phyloP scores from a whole-genome alignment of 805 yeast species.

The fission yeast (Schizosaccharomyces pombe) region DNA sequence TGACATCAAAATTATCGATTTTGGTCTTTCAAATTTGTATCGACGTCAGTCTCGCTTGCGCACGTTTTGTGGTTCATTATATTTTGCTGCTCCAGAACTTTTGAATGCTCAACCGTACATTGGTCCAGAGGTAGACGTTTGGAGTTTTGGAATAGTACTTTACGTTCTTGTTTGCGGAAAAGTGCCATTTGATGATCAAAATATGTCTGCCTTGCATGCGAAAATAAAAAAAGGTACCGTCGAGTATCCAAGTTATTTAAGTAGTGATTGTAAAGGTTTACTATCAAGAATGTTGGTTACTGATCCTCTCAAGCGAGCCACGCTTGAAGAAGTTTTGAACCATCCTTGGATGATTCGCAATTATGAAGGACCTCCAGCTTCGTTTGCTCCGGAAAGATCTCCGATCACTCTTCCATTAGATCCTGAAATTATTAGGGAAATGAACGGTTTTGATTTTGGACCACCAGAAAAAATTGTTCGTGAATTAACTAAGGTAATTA shows the following conservation, averaged over 20 bases:
- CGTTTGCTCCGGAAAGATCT: slow-evolving; percentile 49
- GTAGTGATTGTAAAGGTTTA: slow-evolving; percentile 51
- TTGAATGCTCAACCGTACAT: slow-evolving; percentile 74
- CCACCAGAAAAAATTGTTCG: slow-evolving; percentile 32
- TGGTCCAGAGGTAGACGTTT: slow-evolving; percentile 94
- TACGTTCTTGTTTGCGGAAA: slow-evolving; percentile 92
- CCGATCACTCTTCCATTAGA: slow-evolving; percentile 57
- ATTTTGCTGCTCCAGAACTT: slow-evolving; percentile 96
- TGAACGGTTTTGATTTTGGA: slow-evolving; percentile 61
- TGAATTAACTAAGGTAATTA: slow-evolving; percentile 33
- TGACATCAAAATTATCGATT: slow-evolving; percentile 85
- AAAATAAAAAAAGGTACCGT: slow-evolving; percentile 81
- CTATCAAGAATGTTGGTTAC: slow-evolving; percentile 80
- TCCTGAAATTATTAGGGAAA: slow-evolving; percentile 41
- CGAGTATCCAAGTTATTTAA: slow-evolving; percentile 66
- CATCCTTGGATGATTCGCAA: slow-evolving; percentile 95
- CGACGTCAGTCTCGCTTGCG: slow-evolving; percentile 48
- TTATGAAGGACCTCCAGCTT: slow-evolving; percentile 46
- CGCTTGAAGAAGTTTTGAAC: slow-evolving; percentile 48
- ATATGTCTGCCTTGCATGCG: slow-evolving; percentile 74
- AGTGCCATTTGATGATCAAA: slow-evolving; percentile 92
- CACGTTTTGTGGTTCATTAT: slow-evolving; percentile 90
- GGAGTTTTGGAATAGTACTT: slow-evolving; percentile 94
- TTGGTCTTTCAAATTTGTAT: slow-evolving; percentile 77
- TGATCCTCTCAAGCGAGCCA: slow-evolving; percentile 59